Base-by-base conservation (phyloP, 495 filamentous ascomycete species). In the Pyrenula aspistea region DNA sequence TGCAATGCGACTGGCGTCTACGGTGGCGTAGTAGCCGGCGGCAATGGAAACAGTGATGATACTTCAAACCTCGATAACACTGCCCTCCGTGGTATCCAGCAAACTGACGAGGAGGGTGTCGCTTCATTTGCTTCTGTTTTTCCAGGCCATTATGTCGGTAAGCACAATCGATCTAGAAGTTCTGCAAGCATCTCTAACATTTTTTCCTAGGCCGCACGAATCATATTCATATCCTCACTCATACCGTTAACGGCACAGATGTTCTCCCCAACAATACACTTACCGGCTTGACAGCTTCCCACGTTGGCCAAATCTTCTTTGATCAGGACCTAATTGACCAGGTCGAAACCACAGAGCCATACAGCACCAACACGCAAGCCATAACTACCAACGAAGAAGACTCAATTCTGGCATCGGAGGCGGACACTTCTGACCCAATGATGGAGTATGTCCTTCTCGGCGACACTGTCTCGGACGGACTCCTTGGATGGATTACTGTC, bases 221-320 rank as follows among this genome's bases (percentile, higher is more conserved):
- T 42, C 67, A 73, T 54, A 66, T 69, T 31, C 69, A 73, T 58
- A 64, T 74, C n/a, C 65, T 74, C 25, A 65, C 67, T 19, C 71
- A 72, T 65, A 57, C 64, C n/a, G 60, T 60, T 54, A 65, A 67
- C 22, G 69, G 67, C n/a, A 70, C 69, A 20, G 56, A 51, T 0
- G 60, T 67, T 1, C 58, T 64, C 2, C 20, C 57, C 1, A 73
- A 73, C 61, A 60, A 64, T 48, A 73, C 69, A 23, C 55, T 73
- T 20, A 57, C 60, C 22, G 69, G 67, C 19, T 61, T 70, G 0
- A 54, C 60, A 12, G 59, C 67, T 11, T 68, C 74, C 1, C 78
- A 87, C 64, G 70, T 84, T 55, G 81, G 82, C 22, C 81, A 87
- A 63, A 50, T 83, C 42, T 86, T 82, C 78, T 86, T 77, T 56